phyloP scores from a whole-genome alignment of 805 yeast species.

The Metschnikowia proteae region DNA sequence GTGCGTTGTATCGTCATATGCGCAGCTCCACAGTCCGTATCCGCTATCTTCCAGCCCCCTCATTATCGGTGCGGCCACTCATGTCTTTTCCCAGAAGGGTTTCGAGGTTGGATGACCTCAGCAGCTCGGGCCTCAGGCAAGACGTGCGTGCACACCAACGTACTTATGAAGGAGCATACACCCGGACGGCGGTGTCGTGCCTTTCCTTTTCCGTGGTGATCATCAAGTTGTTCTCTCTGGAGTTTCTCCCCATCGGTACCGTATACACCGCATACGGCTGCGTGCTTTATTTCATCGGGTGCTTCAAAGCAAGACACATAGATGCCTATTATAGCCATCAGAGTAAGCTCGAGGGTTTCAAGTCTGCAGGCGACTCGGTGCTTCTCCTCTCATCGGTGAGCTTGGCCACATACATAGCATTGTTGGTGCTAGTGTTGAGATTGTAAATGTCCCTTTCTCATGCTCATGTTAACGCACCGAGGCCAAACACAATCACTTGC shows the following conservation, averaged over 20 bases:
- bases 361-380: conserved; percentile 61
- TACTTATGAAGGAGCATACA: conserved; percentile 81
- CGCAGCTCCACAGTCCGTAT: not conserved
- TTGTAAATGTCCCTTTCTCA: conserved; percentile 22
- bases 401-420: conserved; percentile 45
- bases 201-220: conserved; percentile 63
- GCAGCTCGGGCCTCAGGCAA: conserved; percentile 39
- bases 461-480: conserved; percentile 51
- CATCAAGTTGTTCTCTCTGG: conserved; percentile 58
- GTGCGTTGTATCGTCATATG: not conserved
- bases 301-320: conserved; percentile 32
- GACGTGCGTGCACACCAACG: conserved; percentile 71
- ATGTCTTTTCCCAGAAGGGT: conserved; percentile 13
- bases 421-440: conserved; percentile 48
- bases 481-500: conserved; percentile 77
- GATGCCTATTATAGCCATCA: conserved; percentile 37
- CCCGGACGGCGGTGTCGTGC: conserved; percentile 67
- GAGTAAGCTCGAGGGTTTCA: conserved; percentile 41
- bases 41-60: too few relatives aligned
- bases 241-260: conserved; percentile 64
- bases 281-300: conserved; percentile 37
- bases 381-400: conserved; percentile 50
- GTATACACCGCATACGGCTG: conserved; percentile 61
- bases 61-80: not conserved
- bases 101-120: conserved; percentile 34